Percentiles rank a stretch among this genome's conserved stretches.
Conservation (phyloP, 768 basidiomycete genomes). For the Tylopilus balloui region DNA sequence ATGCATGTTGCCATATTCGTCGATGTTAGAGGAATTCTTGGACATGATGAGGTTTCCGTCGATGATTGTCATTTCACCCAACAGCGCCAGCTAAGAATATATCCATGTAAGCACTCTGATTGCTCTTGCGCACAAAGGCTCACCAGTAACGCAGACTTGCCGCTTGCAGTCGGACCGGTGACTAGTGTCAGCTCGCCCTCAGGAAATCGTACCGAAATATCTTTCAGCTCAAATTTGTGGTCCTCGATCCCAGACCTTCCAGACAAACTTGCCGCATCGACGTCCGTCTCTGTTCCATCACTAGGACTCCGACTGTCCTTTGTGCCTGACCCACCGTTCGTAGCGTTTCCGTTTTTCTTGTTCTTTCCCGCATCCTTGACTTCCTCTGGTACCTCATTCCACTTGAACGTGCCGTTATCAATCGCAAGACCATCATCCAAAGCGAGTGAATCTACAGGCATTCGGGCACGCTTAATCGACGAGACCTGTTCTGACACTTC, state of each 20-base stretch:
- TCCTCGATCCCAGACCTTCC: conserved; percentile 20
- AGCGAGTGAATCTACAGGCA: conserved; percentile 22
- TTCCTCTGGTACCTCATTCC: conserved; percentile 46
- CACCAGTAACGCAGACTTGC: conserved; percentile 46
- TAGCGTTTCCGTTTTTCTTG: conserved; percentile 14
- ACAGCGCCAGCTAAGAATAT: conserved; percentile 27
- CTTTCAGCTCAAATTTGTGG: conserved; percentile 38
- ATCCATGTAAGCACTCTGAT: neutral
- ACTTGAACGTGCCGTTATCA: conserved; percentile 49
- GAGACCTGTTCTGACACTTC: conserved; percentile 61
- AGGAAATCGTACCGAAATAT: conserved; percentile 46
- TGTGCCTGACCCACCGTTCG: neutral
- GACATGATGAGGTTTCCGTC: conserved; percentile 39
- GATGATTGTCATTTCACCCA: conserved; percentile 38
- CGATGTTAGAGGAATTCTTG: conserved; percentile 48
- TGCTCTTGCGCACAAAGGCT: conserved; percentile 2
- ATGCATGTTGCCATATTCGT: conserved; percentile 57
- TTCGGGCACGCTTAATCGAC: conserved; percentile 41
- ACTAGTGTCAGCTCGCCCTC: conserved; percentile 43
- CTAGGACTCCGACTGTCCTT: neutral
- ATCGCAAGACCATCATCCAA: conserved; percentile 42
- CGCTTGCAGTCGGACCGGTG: conserved; percentile 45
- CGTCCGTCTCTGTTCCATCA: conserved; percentile 5
- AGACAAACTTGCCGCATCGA: conserved; percentile 18
- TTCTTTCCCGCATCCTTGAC: conserved; percentile 21